Evolutionary conservation across 2,329 filamentous ascomycete genomes (phyloP), one percentile per base, ranked within the genome.

Genomic region (Coniochaeta hoffmannii): DNA sequence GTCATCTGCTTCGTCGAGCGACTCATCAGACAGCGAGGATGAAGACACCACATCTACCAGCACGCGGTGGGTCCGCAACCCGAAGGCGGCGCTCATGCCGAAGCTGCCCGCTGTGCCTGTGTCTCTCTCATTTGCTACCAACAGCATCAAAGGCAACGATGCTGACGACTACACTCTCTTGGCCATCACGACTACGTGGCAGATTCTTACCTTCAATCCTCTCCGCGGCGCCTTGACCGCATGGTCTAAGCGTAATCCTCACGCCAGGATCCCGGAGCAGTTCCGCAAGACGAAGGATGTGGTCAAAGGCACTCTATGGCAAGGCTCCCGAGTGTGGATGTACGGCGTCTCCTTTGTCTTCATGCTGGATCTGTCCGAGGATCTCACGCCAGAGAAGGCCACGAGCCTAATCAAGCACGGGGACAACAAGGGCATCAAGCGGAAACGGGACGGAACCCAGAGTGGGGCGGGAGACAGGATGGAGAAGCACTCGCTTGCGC

Each of bases 271-370:
- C 19, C 94, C 91, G 0, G 76, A 78, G 3, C 81, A 88, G 50
- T 93, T 95, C 68, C 82, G 80, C 55, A 82, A 85, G 60, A 81
- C 91, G 24, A 83, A 87, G 57, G 91, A 96, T 67, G 79, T 89
- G 41, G 88, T 88, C 54, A 93, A 93, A 75, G 92, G 91, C 3
- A 85, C 86, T 26, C 70, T 96, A 36, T 97, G 93, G 92, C 88
- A 95, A 66, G 76, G 87, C 1, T 75, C 76, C 28, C 82, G 93
- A 14, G 72, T 93, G 8, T 97, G 93, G 90, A 73, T 97, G 19
- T 97, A 96, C 65, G 92, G 93, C 7, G 82, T 84, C 38, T 86
- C 82, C 1, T 97, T 91, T 80, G 71, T 99, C 24, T 91, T 89
- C 73, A 97, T 97, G 92, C 83, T 99, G 58, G 91, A 97, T 68